Conservation (phyloP, 2,329 filamentous ascomycete genomes). For the Botryotinia globosa region DNA sequence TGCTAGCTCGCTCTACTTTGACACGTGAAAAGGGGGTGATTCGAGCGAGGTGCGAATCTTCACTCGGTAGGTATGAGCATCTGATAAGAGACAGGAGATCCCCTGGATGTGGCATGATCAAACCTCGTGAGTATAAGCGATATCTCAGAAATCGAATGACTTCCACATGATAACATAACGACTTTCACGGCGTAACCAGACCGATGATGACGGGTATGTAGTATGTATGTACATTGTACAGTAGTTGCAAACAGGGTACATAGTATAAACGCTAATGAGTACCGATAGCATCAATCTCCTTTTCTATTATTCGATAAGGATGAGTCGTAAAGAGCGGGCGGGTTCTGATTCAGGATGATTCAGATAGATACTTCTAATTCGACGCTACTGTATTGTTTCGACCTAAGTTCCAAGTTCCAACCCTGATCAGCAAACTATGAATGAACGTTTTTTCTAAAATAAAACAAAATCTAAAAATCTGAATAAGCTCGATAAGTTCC, state of each 20-base stretch:
- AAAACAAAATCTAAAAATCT: neutral
- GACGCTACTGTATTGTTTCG: neutral
- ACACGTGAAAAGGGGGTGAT: conserved; percentile 4
- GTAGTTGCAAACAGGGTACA: neutral
- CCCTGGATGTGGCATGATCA: neutral
- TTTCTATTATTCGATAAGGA: neutral
- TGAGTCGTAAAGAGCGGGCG: neutral
- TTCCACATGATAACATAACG: neutral
- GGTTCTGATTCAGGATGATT: neutral
- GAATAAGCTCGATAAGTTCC: neutral
- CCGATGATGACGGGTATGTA: no score
- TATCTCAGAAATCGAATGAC: neutral
- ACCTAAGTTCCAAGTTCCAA: neutral
- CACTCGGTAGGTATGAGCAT: neutral
- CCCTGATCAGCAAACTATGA: neutral
- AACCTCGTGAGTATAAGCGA: neutral
- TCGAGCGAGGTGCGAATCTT: neutral
- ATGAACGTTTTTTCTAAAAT: neutral
- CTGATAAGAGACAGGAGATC: neutral
- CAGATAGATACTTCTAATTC: neutral
- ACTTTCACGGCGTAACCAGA: neutral
- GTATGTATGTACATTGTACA: no score
- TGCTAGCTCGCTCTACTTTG: neutral
- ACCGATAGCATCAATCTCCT: neutral
- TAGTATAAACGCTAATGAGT: neutral